Base-by-base conservation (phyloP, 306 rosid genomes). In the Lagenaria siceraria region DNA sequence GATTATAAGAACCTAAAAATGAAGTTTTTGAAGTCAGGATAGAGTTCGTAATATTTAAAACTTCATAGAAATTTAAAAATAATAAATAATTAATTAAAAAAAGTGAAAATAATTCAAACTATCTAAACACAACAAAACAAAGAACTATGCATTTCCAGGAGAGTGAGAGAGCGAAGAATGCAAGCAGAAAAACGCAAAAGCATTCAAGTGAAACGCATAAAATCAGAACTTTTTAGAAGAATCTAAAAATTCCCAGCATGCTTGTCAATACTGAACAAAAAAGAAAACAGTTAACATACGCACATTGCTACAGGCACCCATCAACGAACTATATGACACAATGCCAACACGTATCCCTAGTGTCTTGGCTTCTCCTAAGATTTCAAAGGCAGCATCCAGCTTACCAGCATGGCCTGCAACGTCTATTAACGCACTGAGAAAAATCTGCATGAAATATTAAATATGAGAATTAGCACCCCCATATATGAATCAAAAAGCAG, bases 271-370 rank as follows among this genome's bases (percentile, higher is more conserved):
- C 0, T 48, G 15, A 31, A 64, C 43, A 46, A 63, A 52, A 64
- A 24, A 46, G 7, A 78, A 53, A 42, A 22, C 64, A 35, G 24
- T 51, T 19, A 58, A 8, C 35, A 48, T 35, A 88, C 93, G 80
- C 92, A 95, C 98, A 84, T 95, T 90, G 90, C 97, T 87, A 85
- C 97, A 95, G 75, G 98, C 98, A 42, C 98, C 98, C 98, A 95
- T 92, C 89, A 95, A 84, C 72, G 98, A 92, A 83, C 98, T 90
- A 85, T 90, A 95, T 75, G 97, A 68, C 79, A 90, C 78, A 49
- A 77, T 88, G 78, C 97, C 97, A 81, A 87, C 78, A 22, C 22
- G 63, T 56, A 86, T 78, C 88, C 98, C 93, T 86, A 66, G 84
- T 51, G 71, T 82, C 65, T 73, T 87, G 72, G 96, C 93, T 80